phyloP scores from a whole-genome alignment of 2,329 filamentous ascomycete species.

The Monosporascus sp. region DNA sequence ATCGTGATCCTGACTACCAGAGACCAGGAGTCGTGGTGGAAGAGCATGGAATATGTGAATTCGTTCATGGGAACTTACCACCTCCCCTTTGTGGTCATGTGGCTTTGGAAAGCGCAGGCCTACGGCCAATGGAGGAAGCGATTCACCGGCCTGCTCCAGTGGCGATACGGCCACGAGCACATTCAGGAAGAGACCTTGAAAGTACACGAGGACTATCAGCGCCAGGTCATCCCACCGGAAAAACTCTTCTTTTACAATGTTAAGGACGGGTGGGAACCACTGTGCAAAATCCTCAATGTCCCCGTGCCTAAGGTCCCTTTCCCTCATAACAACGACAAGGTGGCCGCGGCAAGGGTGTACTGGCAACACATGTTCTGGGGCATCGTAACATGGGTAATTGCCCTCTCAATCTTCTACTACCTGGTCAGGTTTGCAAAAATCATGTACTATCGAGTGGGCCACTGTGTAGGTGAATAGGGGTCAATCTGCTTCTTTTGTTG shows the following conservation, averaged over 20 bases:
- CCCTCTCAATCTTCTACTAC: conserved; percentile 17
- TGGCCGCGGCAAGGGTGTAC: conserved; percentile 21
- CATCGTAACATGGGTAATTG: conserved; percentile 22
- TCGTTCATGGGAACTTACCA: conserved; percentile 30
- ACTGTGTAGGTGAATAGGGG: neutral
- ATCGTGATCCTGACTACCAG: conserved; percentile 42
- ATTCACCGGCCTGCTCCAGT: conserved; percentile 26
- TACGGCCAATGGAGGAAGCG: conserved; percentile 27
- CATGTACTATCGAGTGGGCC: neutral
- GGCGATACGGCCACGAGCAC: conserved; percentile 26
- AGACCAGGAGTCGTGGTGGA: conserved; percentile 33
- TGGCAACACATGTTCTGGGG: conserved; percentile 23
- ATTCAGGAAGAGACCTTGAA: conserved; percentile 25
- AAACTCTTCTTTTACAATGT: conserved; percentile 32
- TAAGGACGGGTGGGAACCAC: conserved; percentile 30
- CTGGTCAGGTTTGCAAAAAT: conserved; percentile 8
- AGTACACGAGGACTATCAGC: conserved; percentile 27
- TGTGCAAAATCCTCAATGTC: conserved; percentile 30
- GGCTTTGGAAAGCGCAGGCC: conserved; percentile 26
- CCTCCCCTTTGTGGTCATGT: conserved; percentile 27
- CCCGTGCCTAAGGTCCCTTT: conserved; percentile 29
- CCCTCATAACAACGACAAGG: conserved; percentile 31
- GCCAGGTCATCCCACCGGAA: conserved; percentile 27
- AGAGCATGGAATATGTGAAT: conserved; percentile 29
- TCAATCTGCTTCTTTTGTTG: neutral